phyloP scores from a whole-genome alignment of 176 grass and related monocot genomes.

The Areca catechu region DNA sequence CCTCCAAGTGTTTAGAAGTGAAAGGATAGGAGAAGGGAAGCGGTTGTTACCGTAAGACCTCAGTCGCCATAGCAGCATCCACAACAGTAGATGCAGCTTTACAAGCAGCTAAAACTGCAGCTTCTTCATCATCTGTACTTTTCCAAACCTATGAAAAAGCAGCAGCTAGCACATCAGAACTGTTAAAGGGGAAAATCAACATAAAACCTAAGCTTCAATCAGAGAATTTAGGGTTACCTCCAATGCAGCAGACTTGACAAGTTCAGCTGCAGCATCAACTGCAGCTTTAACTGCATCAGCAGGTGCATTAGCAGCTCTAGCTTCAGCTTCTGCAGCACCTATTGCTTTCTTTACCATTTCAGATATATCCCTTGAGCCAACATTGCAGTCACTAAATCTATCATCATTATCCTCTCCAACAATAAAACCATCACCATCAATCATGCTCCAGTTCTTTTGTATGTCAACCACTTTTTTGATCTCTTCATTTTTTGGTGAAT shows the following conservation, averaged over 20 bases:
- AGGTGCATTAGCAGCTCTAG: slow-evolving; percentile 64
- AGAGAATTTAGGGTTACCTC: slow-evolving; percentile 48
- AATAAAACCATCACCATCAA: slow-evolving; percentile 19
- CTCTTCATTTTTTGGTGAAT: slow-evolving; percentile 28
- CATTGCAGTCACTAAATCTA: slow-evolving; percentile 69
- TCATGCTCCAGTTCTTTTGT: slow-evolving; percentile 5
- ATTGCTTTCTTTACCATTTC: slow-evolving; percentile 83
- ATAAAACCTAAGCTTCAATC: no score
- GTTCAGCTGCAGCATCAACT: slow-evolving; percentile 92
- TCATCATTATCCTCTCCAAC: slow-evolving; percentile 64
- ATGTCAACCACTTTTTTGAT: slow-evolving; percentile 24
- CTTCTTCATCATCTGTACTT: slow-evolving; percentile 57
- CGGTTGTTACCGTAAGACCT: slow-evolving; percentile 53
- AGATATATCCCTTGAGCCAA: slow-evolving; percentile 93
- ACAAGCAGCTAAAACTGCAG: slow-evolving; percentile 50
- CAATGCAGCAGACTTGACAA: slow-evolving; percentile 80
- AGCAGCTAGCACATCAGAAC: no score
- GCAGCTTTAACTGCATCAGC: slow-evolving; percentile 87
- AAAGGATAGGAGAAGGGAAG: no score
- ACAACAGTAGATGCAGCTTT: slow-evolving; percentile 80
- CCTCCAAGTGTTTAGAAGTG: no score
- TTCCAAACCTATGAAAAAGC: slow-evolving; percentile 65
- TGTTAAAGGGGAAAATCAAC: no score
- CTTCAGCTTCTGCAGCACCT: slow-evolving; percentile 79
- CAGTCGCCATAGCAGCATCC: slow-evolving; percentile 83